A percentile compares a stretch with the other conserved stretches of the same genome.
Evolutionary conservation across 805 yeast genomes (phyloP).

Genomic region (Wickerhamomyces ciferrii): DNA sequence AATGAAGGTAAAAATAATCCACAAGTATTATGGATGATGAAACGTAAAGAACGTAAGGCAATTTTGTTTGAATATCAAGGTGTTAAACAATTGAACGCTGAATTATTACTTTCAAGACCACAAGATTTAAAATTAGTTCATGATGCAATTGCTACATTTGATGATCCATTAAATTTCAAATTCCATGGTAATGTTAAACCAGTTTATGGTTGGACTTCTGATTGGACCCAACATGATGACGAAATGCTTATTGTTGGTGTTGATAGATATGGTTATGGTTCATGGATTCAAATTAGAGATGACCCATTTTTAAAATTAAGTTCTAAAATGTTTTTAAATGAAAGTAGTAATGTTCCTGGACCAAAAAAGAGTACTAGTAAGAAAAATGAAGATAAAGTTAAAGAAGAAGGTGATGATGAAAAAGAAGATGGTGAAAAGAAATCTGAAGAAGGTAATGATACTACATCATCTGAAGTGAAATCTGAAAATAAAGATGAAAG

Average conservation of each 20-base stretch:
- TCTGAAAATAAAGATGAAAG: background rate
- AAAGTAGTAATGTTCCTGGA: constrained; percentile 29
- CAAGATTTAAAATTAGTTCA: constrained; percentile 71
- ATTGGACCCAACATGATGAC: constrained; percentile 82
- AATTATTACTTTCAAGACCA: constrained; percentile 76
- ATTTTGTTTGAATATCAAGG: constrained; percentile 83
- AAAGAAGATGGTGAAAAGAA: constrained; percentile 4
- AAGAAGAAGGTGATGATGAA: constrained; percentile 24
- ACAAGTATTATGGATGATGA: constrained; percentile 49
- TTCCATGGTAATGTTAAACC: constrained; percentile 64
- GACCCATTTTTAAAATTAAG: constrained; percentile 88
- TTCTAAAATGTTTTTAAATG: constrained; percentile 73
- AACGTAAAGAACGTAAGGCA: constrained; percentile 84
- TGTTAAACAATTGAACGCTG: constrained; percentile 88
- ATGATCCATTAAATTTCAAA: constrained; percentile 54
- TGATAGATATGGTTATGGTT: constrained; percentile 89
- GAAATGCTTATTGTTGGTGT: constrained; percentile 84
- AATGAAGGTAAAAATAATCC: constrained; percentile 36
- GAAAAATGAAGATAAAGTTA: constrained; percentile 24
- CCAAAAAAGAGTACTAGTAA: constrained; percentile 22
- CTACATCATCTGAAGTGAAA: constrained; percentile 12
- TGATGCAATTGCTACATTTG: constrained; percentile 47
- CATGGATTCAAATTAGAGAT: constrained; percentile 92
- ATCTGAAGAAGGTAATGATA: background rate
- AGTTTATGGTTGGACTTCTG: constrained; percentile 87